Base-by-base conservation (phyloP, 2,329 filamentous ascomycete species). In the Calycina herbarum region DNA sequence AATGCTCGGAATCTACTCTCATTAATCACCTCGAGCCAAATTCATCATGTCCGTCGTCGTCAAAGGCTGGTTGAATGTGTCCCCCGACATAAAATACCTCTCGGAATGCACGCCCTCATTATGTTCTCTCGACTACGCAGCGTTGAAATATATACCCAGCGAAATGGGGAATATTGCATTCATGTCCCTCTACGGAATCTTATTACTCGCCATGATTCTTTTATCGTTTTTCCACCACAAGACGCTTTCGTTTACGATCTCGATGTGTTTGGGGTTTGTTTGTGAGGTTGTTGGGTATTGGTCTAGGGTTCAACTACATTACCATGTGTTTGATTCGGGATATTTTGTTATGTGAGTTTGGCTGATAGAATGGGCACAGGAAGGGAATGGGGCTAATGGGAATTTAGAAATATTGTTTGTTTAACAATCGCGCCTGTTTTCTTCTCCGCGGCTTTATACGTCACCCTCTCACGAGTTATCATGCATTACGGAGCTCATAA, bases 361-460 rank as follows among this genome's bases (percentile, higher is more conserved):
- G 10, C 11, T 38, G 8, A 10, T 38, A 10, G 33, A 20, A 20
- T 20, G 20, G 20, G 20, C 20, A 20, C 20, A 1, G 20, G 20
- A 20, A 20, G 20, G 20, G 20, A 20, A 20, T 20, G 20, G 20
- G 6, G 15, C 48, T 51, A 56, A 27, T 27, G 24, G 1, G 31
- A n/a, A 5, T 27, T 0, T 42, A 51, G 51, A 31, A 58, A 88
- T 70, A 85, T 88, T 75, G 82, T 88, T 33, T 84, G 81, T 5
- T 78, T 88, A 13, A 74, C 71, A 4, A 72, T 73, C n/a, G 69
- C 65, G 6, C 69, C 69, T 15, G 63, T 85, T 48, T 81, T 89
- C 67, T 80, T 87, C 77, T 86, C 85, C 78, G 84, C 85, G 69
- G 82, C 82, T 74, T 82, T 89, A 75, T 89, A 89, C 78, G 81